Evolutionary conservation across 2,329 filamentous ascomycete species (phyloP), one percentile per base, ranked within the genome.

Genomic region (Moelleriella libera): DNA sequence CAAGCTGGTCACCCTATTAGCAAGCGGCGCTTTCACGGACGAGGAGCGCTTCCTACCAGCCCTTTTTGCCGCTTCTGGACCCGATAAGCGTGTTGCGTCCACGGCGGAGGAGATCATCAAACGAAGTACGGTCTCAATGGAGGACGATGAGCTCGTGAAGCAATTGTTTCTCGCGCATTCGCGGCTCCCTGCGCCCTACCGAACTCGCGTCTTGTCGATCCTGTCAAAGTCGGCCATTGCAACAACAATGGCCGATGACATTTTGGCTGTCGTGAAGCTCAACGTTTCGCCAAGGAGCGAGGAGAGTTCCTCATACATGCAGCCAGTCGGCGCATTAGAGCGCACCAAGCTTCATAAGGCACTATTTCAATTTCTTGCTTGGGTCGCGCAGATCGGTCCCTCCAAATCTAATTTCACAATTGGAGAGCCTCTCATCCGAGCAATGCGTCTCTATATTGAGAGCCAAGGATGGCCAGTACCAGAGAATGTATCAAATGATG

Each of bases 31-130:
- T 6, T 97, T 98, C 63, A 81, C 70, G 0, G 88, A 96, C 51
- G 67, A 79, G 1, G 86, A 97, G 58, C 81, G 88, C 32, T 88
- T 96, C 55, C 63, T 96, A 10, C 84, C 90, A 0, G 84, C 88
- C 1, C 66, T 97, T 1, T 88, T 85, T 60, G 88, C 89, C 5
- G 83, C 88, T 30, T 82, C 88, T 0, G 89, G 89, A 63, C 69
- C 81, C 1, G 92, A 96, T 53, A 87, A 82, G 37, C 78, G 83
- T 7, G 81, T 96, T 39, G 81, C 85, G 9, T 80, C 84, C n/a
- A 69, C 87, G n/a, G 90, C 86, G 0, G 88, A 96, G 48, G 88
- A 95, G 56, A 78, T 94, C 45, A 65, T 97, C 53, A 98, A 96
- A 64, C 75, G 89, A 53, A 84, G 78, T 31, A 75, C 78, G 2